Evolutionary conservation across 2,329 filamentous ascomycete species (phyloP).

Genomic region (Myrmaecium sp.): DNA sequence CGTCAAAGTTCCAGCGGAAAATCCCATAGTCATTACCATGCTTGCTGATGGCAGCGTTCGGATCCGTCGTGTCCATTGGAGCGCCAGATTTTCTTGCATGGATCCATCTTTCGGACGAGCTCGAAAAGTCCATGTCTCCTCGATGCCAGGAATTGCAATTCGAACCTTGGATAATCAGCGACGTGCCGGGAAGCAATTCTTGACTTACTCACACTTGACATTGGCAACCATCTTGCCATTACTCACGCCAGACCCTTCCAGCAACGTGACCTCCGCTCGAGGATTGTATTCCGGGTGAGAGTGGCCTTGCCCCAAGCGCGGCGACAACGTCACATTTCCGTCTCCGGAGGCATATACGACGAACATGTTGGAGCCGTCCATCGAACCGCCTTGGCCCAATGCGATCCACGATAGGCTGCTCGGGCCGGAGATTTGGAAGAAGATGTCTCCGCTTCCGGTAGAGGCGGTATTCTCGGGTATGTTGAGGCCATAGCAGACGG

Average conservation of each 20-base stretch:
- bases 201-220: slow-evolving; percentile 33
- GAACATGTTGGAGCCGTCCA: slow-evolving; percentile 42
- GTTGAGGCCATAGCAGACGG: slow-evolving; percentile 34
- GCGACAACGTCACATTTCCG: slow-evolving; percentile 41
- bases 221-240: slow-evolving; percentile 39
- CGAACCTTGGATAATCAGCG: slow-evolving; percentile 19
- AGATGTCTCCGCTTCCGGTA: slow-evolving; percentile 37
- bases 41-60: slow-evolving; percentile 24
- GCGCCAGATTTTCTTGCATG: slow-evolving; percentile 29
- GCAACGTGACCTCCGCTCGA: slow-evolving; percentile 27
- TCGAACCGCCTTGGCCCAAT: slow-evolving; percentile 36
- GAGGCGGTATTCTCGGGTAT: slow-evolving; percentile 35
- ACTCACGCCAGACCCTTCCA: slow-evolving; percentile 36
- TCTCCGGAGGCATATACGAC: slow-evolving; percentile 36
- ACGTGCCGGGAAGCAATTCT: no score
- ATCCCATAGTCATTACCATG: slow-evolving; percentile 25
- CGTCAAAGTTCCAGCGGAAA: slow-evolving; percentile 31
- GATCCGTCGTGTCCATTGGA: slow-evolving; percentile 30
- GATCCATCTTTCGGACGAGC: slow-evolving; percentile 31
- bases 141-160: slow-evolving; percentile 37
- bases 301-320: slow-evolving; percentile 30
- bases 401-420: slow-evolving; percentile 36
- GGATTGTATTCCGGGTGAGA: slow-evolving; percentile 25
- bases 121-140: slow-evolving; percentile 33
- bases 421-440: slow-evolving; percentile 39